A percentile compares a stretch with the other conserved stretches of the same genome.
Evolutionary conservation across 176 grass and related monocot species (phyloP).

Genomic region (Aegilops sharonensis): DNA sequence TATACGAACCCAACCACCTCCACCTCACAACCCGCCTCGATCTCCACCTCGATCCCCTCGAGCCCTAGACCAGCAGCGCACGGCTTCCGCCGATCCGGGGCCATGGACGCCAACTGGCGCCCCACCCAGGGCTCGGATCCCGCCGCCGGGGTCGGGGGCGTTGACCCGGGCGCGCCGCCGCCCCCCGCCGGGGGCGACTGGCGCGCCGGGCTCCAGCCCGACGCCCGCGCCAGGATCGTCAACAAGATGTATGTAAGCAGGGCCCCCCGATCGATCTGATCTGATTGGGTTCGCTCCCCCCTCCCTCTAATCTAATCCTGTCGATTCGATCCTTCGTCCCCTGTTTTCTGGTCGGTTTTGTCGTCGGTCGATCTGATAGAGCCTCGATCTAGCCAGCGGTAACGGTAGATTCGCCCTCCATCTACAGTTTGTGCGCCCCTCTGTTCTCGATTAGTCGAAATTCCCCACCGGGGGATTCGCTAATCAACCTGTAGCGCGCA

Average conservation of each 20-base stretch:
- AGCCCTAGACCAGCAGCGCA: background rate
- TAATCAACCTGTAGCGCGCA: background rate
- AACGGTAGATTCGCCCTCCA: background rate
- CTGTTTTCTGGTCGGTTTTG: too few relatives aligned
- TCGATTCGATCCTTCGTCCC: too few relatives aligned
- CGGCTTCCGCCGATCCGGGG: background rate
- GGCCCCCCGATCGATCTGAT: background rate
- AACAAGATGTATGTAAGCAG: constrained; percentile 63
- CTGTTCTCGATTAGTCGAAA: too few relatives aligned
- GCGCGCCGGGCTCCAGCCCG: constrained; percentile 59
- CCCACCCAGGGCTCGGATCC: constrained; percentile 30
- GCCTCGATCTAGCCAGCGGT: background rate
- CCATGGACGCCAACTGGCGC: constrained; percentile 51
- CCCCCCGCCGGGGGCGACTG: constrained; percentile 40
- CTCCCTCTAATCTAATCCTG: too few relatives aligned
- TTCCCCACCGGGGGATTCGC: background rate
- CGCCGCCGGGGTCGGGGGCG: too few relatives aligned
- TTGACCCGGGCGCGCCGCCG: too few relatives aligned
- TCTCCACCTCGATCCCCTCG: background rate
- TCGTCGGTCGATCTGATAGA: too few relatives aligned
- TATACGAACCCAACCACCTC: too few relatives aligned
- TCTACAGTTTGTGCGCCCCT: background rate
- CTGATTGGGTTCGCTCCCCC: background rate
- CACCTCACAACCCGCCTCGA: background rate
- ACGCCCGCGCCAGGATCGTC: constrained; percentile 62